Conservation (phyloP, 495 filamentous ascomycete species). For the Trichoderma gamsii region DNA sequence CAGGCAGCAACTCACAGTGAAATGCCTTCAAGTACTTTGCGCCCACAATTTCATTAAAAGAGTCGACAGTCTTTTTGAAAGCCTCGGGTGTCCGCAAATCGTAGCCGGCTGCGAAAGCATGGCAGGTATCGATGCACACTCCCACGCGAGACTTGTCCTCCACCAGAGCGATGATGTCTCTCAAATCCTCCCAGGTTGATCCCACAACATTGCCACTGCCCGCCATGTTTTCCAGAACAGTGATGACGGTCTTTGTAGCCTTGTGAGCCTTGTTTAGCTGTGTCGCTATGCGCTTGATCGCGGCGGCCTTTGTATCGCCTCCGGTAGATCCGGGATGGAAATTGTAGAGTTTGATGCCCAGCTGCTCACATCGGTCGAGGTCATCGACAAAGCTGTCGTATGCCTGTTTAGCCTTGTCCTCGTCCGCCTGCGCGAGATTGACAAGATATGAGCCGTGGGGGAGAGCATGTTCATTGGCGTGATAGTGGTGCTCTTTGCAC, state of each 20-base stretch:
- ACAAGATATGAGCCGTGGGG: slow-evolving; percentile 96
- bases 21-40: slow-evolving; percentile 73
- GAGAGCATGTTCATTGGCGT: slow-evolving; percentile 62
- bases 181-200: slow-evolving; percentile 73
- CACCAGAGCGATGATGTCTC: slow-evolving; percentile 71
- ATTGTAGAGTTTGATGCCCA: slow-evolving; percentile 88
- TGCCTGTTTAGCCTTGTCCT: slow-evolving; percentile 74
- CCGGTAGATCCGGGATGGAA: slow-evolving; percentile 89
- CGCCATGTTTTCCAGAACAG: slow-evolving; percentile 93
- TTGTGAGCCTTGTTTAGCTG: slow-evolving; percentile 75
- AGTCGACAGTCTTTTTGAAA: slow-evolving; percentile 62
- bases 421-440: slow-evolving; percentile 81
- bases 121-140: slow-evolving; percentile 94
- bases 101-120: slow-evolving; percentile 88
- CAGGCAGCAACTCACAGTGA: slow-evolving; percentile 40
- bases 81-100: slow-evolving; percentile 72
- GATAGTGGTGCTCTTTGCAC: slow-evolving; percentile 65
- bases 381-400: slow-evolving; percentile 86
- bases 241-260: slow-evolving; percentile 66
- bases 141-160: slow-evolving; percentile 82
- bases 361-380: slow-evolving; percentile 75
- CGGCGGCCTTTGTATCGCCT: slow-evolving; percentile 55
- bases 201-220: slow-evolving; percentile 85
- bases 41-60: slow-evolving; percentile 78
- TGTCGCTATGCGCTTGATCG: slow-evolving; percentile 69